These are phyloP conservation scores for Paraphoma sp. DNA, from an alignment of 2,329 filamentous ascomycete species.

Conservation along the genomic window DNA sequence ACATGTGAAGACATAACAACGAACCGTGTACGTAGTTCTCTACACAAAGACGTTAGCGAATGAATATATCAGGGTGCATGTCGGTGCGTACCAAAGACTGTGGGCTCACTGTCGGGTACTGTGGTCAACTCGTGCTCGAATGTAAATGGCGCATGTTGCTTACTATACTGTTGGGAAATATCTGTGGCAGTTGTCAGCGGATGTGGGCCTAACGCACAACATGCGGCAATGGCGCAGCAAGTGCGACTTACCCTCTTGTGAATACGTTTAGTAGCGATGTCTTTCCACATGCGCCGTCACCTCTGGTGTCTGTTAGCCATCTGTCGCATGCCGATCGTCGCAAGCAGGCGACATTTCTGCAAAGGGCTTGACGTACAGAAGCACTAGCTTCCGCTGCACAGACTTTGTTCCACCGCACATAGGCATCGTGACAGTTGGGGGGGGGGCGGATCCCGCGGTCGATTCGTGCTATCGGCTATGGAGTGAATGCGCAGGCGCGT, in stretches of 20 bases:
- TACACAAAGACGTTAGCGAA: constrained; percentile 39
- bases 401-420: constrained; percentile 68
- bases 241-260: constrained; percentile 81
- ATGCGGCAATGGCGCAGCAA: neutral
- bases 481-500: constrained; percentile 34
- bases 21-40: constrained; percentile 98
- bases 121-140: constrained; percentile 23
- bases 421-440: constrained; percentile 46
- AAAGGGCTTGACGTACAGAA: constrained; percentile 69
- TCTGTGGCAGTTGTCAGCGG: constrained; percentile 51
- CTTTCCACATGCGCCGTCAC: constrained; percentile 96
- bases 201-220: neutral
- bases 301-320: constrained; percentile 60
- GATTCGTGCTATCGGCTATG: constrained; percentile 29
- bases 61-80: neutral
- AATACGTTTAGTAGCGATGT: constrained; percentile 98
- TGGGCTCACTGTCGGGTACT: constrained; percentile 72
- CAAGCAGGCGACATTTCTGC: constrained; percentile 17
- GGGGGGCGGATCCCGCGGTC: constrained; percentile 23
- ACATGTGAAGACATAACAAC: constrained; percentile 27
- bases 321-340: constrained; percentile 23
- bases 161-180: constrained; percentile 98
- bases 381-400: constrained; percentile 93
- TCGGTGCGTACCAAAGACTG: constrained; percentile 72
- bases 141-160: constrained; percentile 41